These are phyloP conservation scores for Cordyceps militaris DNA, from an alignment of 2,329 filamentous ascomycete species.

Conservation along the genomic window DNA sequence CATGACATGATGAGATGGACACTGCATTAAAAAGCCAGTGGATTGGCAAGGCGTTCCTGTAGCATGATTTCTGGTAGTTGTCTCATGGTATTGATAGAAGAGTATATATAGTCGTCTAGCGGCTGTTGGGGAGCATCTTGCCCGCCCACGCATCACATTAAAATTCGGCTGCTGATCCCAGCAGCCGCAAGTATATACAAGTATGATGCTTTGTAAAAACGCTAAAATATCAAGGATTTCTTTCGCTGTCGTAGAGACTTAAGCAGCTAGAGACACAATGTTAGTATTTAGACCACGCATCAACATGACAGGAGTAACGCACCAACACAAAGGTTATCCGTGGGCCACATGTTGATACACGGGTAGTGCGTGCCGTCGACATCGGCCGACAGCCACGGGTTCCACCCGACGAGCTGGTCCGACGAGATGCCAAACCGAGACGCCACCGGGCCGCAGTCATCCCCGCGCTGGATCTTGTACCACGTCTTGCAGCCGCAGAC, in stretches of 20 bases:
- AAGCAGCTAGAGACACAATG: background rate
- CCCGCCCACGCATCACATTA: background rate
- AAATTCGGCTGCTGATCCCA: background rate
- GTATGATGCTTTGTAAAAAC: background rate
- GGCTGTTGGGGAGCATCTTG: background rate
- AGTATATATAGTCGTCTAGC: background rate
- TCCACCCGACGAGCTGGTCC: conserved; percentile 11
- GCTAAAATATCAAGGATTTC: background rate
- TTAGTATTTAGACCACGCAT: background rate
- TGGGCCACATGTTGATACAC: conserved; percentile 9
- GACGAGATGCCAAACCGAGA: conserved; percentile 8
- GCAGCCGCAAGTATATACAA: conserved; percentile 1
- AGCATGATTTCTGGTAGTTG: no score
- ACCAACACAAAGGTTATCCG: conserved; percentile 12
- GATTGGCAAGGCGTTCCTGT: background rate
- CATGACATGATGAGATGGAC: no score
- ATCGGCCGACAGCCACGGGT: conserved; percentile 9
- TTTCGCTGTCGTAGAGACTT: background rate
- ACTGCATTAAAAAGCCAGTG: conserved; percentile 25
- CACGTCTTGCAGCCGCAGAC: conserved; percentile 11
- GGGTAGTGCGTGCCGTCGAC: conserved; percentile 9
- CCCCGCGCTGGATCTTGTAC: conserved; percentile 6
- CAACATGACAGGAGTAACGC: background rate
- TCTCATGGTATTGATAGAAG: background rate
- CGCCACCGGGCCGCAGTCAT: conserved; percentile 7